Evolutionary conservation across 2,329 filamentous ascomycete genomes (phyloP).

Genomic region (Colletotrichum spinosum): DNA sequence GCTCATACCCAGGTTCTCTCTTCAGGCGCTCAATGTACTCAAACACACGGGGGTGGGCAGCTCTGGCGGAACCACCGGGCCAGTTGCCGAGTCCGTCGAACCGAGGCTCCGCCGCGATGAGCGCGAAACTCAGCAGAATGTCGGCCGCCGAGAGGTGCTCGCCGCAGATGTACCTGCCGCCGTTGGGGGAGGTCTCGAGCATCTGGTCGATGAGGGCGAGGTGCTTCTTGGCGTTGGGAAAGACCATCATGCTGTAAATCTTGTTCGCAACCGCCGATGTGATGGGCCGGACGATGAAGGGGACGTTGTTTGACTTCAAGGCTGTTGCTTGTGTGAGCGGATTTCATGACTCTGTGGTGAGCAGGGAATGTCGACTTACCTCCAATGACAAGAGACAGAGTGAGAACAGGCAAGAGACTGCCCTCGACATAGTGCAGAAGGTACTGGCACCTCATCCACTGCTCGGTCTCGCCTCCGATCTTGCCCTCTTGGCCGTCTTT

Average conservation of each 20-base stretch:
- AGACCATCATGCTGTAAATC: slow-evolving; percentile 54
- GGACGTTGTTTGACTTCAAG: slow-evolving; percentile 58
- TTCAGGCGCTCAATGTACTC: slow-evolving; percentile 61
- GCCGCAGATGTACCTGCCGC: slow-evolving; percentile 62
- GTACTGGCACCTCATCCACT: slow-evolving; percentile 71
- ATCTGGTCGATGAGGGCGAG: slow-evolving; percentile 62
- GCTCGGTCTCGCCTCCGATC: slow-evolving; percentile 70
- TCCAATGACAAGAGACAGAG: slow-evolving; percentile 71
- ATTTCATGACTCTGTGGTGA: background rate
- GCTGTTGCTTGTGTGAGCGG: slow-evolving; percentile 41
- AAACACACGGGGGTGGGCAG: slow-evolving; percentile 56
- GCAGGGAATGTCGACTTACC: slow-evolving; percentile 49
- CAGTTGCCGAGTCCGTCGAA: slow-evolving; percentile 56
- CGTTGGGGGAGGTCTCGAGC: slow-evolving; percentile 55
- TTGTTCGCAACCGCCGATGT: slow-evolving; percentile 58
- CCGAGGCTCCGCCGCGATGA: slow-evolving; percentile 56
- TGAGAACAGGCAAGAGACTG: slow-evolving; percentile 78
- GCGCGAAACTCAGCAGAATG: slow-evolving; percentile 64
- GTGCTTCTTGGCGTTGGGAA: slow-evolving; percentile 61
- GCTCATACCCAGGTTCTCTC: slow-evolving; percentile 60
- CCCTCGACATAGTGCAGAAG: slow-evolving; percentile 89
- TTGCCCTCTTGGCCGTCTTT: slow-evolving; percentile 68
- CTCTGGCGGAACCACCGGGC: slow-evolving; percentile 52
- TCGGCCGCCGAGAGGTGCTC: slow-evolving; percentile 62
- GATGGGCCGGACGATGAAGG: slow-evolving; percentile 66